These are phyloP conservation scores for Claviceps paspali DNA, from an alignment of 2,329 filamentous ascomycete species.

Conservation along the genomic window DNA sequence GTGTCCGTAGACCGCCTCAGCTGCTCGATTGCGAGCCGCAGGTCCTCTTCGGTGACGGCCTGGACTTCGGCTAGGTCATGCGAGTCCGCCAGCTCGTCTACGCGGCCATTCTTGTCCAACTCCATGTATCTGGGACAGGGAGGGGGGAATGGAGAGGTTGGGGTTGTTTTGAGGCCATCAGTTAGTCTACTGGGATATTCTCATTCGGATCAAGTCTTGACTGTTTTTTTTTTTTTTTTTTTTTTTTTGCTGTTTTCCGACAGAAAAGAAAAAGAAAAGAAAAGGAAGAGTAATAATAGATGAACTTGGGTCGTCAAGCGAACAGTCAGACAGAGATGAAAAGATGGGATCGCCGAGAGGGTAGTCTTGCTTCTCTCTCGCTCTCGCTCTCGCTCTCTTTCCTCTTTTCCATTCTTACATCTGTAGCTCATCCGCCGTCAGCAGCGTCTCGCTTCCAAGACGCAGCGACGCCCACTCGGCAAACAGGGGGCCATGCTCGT, in stretches of 20 bases:
- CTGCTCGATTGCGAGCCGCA: constrained; percentile 45
- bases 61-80: constrained; percentile 32
- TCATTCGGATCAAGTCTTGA: neutral
- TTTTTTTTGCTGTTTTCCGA: too few relatives aligned
- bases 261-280: too few relatives aligned
- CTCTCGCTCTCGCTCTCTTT: neutral
- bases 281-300: too few relatives aligned
- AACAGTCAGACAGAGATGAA: too few relatives aligned
- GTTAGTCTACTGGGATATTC: neutral
- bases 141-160: neutral
- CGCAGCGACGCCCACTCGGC: constrained; percentile 34
- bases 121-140: constrained; percentile 28
- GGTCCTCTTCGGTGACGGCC: constrained; percentile 41
- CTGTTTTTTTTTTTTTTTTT: neutral
- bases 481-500: constrained; percentile 20
- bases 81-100: constrained; percentile 27
- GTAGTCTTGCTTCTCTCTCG: too few relatives aligned
- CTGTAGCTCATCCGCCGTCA: constrained; percentile 37
- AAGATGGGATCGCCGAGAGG: too few relatives aligned
- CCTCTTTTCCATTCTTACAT: constrained; percentile 19
- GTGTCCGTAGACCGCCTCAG: constrained; percentile 48
- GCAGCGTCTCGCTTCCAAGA: constrained; percentile 33
- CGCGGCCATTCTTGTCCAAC: constrained; percentile 32
- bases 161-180: too few relatives aligned
- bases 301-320: too few relatives aligned